A percentile compares a stretch with the other conserved stretches of the same genome.
Conservation (phyloP, 2,329 filamentous ascomycete genomes). For the Septoria linicola region DNA sequence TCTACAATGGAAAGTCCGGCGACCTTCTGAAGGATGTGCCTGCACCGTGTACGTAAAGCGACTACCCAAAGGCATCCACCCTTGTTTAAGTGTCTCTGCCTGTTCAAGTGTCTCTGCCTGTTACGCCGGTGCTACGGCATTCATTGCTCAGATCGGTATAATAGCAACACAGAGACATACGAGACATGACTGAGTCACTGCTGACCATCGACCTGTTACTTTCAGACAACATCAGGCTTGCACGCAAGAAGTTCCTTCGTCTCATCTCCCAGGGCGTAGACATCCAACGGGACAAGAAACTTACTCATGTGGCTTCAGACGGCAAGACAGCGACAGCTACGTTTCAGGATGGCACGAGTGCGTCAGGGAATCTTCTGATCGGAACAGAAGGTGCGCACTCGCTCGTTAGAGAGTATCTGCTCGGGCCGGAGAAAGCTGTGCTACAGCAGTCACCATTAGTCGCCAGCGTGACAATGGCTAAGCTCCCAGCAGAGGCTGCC, state of each 20-base stretch:
- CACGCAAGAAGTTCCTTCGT: conserved; percentile 22
- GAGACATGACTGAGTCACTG: too few species aligned
- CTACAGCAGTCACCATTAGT: conserved; percentile 19
- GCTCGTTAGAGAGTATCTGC: conserved; percentile 24
- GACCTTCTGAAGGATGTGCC: conserved; percentile 21
- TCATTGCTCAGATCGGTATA: too few species aligned
- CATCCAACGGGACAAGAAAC: conserved; percentile 20
- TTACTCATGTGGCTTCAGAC: conserved; percentile 14
- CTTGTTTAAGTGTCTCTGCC: too few species aligned
- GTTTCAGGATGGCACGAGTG: conserved; percentile 32
- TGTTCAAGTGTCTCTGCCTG: too few species aligned
- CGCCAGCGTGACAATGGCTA: conserved; percentile 21
- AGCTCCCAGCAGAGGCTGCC: conserved; percentile 17
- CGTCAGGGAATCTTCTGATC: conserved; percentile 30
- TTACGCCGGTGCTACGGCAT: too few species aligned
- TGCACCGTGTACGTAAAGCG: too few species aligned
- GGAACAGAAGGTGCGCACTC: conserved; percentile 38
- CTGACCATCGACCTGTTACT: too few species aligned
- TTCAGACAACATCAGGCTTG: conserved; percentile 25
- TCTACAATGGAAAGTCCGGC: conserved; percentile 21
- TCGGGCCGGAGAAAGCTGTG: conserved; percentile 15
- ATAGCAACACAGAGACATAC: too few species aligned
- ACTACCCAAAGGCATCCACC: too few species aligned
- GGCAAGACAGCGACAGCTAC: conserved; percentile 19
- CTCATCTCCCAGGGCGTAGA: conserved; percentile 19